Evolutionary conservation across 1,284 basidiomycete genomes (phyloP).

Genomic region (Cryptococcus sp.): DNA sequence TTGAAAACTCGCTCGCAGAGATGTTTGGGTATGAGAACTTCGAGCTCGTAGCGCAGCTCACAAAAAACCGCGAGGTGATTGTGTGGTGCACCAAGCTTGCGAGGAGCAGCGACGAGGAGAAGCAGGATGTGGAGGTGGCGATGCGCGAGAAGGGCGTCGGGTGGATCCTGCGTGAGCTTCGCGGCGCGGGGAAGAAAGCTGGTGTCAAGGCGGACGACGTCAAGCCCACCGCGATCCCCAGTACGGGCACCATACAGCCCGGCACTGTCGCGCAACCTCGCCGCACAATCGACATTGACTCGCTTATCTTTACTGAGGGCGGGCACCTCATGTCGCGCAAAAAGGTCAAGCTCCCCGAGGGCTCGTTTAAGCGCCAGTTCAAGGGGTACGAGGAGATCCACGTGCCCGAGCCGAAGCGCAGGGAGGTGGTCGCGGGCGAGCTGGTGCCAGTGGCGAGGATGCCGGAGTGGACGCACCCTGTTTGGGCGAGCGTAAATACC

Average conservation of each 20-base stretch:
- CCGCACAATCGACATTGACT: slow-evolving; percentile 81
- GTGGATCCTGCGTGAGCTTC: slow-evolving; percentile 88
- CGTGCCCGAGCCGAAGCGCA: slow-evolving; percentile 87
- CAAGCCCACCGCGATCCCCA: slow-evolving; percentile 61
- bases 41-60: slow-evolving; percentile 83
- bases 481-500: slow-evolving; percentile 62
- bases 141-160: slow-evolving; percentile 97
- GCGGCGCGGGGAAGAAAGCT: slow-evolving; percentile 60
- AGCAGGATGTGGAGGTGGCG: slow-evolving; percentile 90
- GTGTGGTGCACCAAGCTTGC: slow-evolving; percentile 98
- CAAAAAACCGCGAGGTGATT: slow-evolving; percentile 92
- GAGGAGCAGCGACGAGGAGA: slow-evolving; percentile 82
- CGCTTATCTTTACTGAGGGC: slow-evolving; percentile 93
- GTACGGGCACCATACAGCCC: slow-evolving; percentile 82
- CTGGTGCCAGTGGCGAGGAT: slow-evolving; percentile 74
- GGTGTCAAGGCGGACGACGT: slow-evolving; percentile 33
- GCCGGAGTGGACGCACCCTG: slow-evolving; percentile 82
- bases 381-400: slow-evolving; percentile 99
- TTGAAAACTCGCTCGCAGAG: slow-evolving; percentile 96
- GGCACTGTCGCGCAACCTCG: slow-evolving; percentile 86
- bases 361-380: slow-evolving; percentile 92
- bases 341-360: slow-evolving; percentile 95
- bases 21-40: slow-evolving; percentile 92
- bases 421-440: slow-evolving; percentile 59
- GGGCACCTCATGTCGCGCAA: slow-evolving; percentile 98